phyloP scores from a whole-genome alignment of 208 protist species.

The Crithidia expoeki region DNA sequence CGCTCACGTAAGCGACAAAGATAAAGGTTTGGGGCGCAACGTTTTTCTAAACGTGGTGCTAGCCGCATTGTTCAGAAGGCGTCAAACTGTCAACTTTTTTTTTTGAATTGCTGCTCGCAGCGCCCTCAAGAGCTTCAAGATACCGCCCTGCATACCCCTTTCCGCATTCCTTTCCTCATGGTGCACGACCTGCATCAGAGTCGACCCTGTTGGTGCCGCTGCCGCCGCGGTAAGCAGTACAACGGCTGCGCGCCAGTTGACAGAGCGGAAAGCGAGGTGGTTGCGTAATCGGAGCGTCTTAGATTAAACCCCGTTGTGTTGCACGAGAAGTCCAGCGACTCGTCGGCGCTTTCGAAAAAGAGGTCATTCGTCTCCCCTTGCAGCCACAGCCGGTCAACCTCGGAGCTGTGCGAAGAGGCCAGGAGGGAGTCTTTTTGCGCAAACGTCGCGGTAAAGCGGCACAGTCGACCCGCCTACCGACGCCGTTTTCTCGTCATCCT shows the following conservation, averaged over 20 bases:
- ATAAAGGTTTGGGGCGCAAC: too few species aligned
- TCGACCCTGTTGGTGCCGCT: not conserved
- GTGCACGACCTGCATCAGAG: constrained; percentile 12
- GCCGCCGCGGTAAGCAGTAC: not conserved
- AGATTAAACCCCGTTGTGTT: not conserved
- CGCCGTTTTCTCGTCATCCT: constrained; percentile 9
- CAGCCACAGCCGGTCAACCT: constrained; percentile 2
- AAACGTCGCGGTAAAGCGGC: constrained; percentile 5
- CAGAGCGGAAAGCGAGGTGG: too few species aligned
- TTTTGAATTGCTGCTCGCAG: too few species aligned
- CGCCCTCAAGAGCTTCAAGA: too few species aligned
- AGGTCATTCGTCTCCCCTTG: not conserved
- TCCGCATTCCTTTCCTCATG: constrained; percentile 17
- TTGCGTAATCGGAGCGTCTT: too few species aligned
- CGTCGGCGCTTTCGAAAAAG: not conserved
- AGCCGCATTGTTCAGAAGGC: too few species aligned
- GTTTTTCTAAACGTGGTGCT: too few species aligned
- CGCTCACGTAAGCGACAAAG: too few species aligned
- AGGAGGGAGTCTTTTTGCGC: constrained; percentile 13
- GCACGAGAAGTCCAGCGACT: not conserved
- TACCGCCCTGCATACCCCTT: not conserved
- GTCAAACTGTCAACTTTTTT: too few species aligned
- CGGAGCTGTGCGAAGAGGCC: constrained; percentile 3
- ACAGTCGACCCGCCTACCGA: constrained; percentile 3
- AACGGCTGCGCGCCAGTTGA: not conserved